Conservation (phyloP, 2,329 filamentous ascomycete species). For the Hawksworthiomyces lignivorus region DNA sequence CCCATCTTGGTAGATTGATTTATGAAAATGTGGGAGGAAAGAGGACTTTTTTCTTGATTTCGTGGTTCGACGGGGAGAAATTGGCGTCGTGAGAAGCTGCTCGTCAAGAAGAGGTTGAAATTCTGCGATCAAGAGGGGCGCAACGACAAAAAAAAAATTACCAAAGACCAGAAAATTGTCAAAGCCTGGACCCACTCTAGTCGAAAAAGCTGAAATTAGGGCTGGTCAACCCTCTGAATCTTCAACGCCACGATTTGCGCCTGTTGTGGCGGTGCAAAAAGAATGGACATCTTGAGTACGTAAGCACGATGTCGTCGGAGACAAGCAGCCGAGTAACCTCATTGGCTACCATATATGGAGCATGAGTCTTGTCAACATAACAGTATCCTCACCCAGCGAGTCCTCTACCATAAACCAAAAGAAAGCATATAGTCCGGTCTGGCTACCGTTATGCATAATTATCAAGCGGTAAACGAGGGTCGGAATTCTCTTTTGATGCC, state of each 20-base stretch:
- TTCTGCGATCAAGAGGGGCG: constrained; percentile 5
- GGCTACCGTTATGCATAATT: too few species aligned
- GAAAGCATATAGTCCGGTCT: too few species aligned
- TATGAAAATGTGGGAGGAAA: constrained; percentile 3
- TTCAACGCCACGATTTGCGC: too few species aligned
- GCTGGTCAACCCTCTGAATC: constrained; percentile 5
- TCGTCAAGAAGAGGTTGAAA: constrained; percentile 2
- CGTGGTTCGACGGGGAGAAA: constrained; percentile 1
- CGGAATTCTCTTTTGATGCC: too few species aligned
- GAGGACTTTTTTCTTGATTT: background rate
- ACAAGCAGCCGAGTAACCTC: constrained; percentile 2
- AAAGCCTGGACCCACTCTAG: background rate
- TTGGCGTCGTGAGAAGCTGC: constrained; percentile 10
- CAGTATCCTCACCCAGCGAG: too few species aligned
- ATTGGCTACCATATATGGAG: constrained; percentile 1
- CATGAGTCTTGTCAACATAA: too few species aligned
- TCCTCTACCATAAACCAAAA: too few species aligned
- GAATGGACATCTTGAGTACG: too few species aligned
- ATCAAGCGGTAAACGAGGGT: too few species aligned
- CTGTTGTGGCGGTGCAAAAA: constrained; percentile 6
- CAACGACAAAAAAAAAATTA: constrained; percentile 4
- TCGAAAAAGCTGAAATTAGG: constrained; percentile 1
- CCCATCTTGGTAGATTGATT: constrained; percentile 51
- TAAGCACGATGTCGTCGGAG: too few species aligned
- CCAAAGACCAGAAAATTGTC: constrained; percentile 1